phyloP scores from a whole-genome alignment of 2,329 filamentous ascomycete species.

The Aspergillus oerlinghausenensis region DNA sequence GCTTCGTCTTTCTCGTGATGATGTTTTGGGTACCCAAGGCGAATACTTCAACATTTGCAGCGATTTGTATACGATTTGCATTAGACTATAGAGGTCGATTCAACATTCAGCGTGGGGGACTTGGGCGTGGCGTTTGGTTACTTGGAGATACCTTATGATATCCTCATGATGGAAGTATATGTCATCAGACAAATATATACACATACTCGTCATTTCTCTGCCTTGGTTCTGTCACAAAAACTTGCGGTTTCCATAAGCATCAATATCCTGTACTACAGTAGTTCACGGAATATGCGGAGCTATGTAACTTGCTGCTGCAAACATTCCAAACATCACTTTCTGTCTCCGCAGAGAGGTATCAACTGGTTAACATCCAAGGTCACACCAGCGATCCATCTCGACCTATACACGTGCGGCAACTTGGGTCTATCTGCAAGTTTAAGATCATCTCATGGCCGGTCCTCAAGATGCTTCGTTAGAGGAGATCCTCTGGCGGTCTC shows the following conservation, averaged over 20 bases:
- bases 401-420: neutral
- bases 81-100: constrained; percentile 18
- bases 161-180: neutral
- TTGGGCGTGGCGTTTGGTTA: constrained; percentile 4
- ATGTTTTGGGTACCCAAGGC: constrained; percentile 5
- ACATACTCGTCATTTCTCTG: neutral
- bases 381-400: neutral
- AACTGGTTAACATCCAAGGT: neutral
- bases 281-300: neutral
- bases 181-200: neutral
- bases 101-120: constrained; percentile 26
- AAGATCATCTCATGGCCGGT: constrained; percentile 20
- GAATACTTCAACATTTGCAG: constrained; percentile 27
- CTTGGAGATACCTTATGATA: neutral
- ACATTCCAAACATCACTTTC: constrained; percentile 23
- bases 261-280: neutral
- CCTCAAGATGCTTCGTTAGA: constrained; percentile 36
- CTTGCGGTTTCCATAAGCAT: neutral
- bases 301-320: constrained; percentile 16
- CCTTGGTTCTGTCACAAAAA: no score
- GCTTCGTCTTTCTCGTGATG: constrained; percentile 1
- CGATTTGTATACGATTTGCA: constrained; percentile 3
- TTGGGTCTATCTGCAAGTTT: neutral
- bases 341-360: constrained; percentile 5
- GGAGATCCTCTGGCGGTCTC: constrained; percentile 44